phyloP scores from a whole-genome alignment of 2,329 filamentous ascomycete genomes.

The Blastomyces percursus region DNA sequence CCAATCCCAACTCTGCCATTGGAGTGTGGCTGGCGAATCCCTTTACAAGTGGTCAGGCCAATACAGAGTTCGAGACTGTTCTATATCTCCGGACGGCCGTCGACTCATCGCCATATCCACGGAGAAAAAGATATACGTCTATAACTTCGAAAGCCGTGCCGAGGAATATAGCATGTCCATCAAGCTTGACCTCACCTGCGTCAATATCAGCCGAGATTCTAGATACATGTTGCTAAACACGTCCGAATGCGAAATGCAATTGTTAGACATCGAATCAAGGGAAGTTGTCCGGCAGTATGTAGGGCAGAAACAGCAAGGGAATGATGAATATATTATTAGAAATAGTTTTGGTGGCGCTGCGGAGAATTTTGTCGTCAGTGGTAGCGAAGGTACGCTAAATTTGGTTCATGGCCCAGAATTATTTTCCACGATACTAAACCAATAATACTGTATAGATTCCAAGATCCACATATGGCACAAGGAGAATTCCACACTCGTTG shows the following conservation, averaged over 20 bases:
- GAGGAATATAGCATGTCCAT: conserved; percentile 64
- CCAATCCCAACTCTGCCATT: conserved; percentile 56
- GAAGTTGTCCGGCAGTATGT: conserved; percentile 62
- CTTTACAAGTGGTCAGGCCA: conserved; percentile 56
- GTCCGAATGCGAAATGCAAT: conserved; percentile 61
- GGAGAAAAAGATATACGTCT: conserved; percentile 62
- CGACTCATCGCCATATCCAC: conserved; percentile 70
- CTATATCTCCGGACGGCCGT: conserved; percentile 68
- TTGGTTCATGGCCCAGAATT: not conserved
- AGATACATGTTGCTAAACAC: conserved; percentile 71
- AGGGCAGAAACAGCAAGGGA: conserved; percentile 64
- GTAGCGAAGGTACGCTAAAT: conserved; percentile 62
- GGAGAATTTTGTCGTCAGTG: conserved; percentile 83
- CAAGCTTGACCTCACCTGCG: conserved; percentile 60
- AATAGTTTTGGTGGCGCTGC: conserved; percentile 78
- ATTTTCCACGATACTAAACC: conserved; percentile 15
- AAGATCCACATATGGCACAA: conserved; percentile 85
- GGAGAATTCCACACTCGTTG: conserved; percentile 63
- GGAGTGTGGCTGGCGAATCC: conserved; percentile 53
- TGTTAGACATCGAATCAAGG: conserved; percentile 65
- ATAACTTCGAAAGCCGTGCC: conserved; percentile 63
- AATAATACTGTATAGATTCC: conserved; percentile 39
- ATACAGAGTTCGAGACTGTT: conserved; percentile 72
- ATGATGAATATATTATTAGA: conserved; percentile 69
- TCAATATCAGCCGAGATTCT: conserved; percentile 75